Conservation (phyloP, 208 protist genomes). For the Leptomonas seymouri region DNA sequence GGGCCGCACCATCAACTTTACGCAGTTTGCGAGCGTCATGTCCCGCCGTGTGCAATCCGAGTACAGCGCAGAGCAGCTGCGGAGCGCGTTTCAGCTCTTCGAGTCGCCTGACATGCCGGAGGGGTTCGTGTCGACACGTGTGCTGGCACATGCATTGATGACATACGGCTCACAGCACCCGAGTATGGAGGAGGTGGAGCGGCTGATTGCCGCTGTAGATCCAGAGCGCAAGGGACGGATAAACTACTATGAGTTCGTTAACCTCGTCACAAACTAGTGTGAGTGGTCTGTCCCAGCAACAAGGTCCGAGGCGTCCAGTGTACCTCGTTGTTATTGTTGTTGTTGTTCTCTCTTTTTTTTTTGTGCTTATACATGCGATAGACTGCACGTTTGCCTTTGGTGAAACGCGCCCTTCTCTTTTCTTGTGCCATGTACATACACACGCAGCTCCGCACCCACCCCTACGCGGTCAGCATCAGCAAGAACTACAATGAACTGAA, state of each 20-base stretch:
- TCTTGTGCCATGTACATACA: conserved; percentile 10
- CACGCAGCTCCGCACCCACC: not conserved
- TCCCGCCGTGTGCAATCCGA: conserved; percentile 80
- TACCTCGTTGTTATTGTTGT: no score
- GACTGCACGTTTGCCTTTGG: no score
- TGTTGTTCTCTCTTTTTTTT: no score
- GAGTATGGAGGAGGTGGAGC: conserved; percentile 69
- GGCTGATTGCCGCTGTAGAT: conserved; percentile 80
- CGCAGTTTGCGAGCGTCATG: conserved; percentile 91
- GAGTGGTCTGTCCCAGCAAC: no score
- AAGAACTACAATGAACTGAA: conserved; percentile 1
- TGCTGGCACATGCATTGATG: conserved; percentile 86
- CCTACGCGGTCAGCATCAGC: not conserved
- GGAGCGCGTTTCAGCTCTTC: conserved; percentile 90
- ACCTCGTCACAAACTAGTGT: conserved; percentile 59
- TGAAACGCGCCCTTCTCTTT: not conserved
- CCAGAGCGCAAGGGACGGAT: conserved; percentile 79
- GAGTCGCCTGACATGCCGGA: conserved; percentile 81
- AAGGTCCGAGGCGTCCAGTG: no score
- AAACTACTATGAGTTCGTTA: conserved; percentile 92
- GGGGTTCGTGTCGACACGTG: conserved; percentile 84
- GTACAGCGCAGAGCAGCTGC: conserved; percentile 88
- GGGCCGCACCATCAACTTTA: conserved; percentile 68
- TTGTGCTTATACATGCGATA: no score
- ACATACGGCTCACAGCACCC: conserved; percentile 92